phyloP scores from a whole-genome alignment of 192 early-diverging fungal species.

The Obelidium mucronatum region DNA sequence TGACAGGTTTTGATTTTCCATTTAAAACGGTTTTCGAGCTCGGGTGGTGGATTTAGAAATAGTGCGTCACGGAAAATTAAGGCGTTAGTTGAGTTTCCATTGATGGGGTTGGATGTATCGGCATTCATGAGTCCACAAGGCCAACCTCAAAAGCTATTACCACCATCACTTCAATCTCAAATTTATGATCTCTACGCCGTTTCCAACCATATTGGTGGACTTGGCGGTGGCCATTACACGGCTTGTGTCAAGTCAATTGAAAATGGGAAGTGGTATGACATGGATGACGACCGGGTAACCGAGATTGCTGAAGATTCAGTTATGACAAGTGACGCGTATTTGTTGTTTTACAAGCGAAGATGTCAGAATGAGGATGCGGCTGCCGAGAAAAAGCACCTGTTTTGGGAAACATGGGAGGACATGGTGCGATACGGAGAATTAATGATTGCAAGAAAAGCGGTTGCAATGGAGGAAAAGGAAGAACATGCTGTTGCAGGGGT shows the following conservation, averaged over 20 bases:
- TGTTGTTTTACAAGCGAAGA: slow-evolving; percentile 57
- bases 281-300: slow-evolving; percentile 74
- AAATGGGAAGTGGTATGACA: slow-evolving; percentile 77
- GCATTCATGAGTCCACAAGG: slow-evolving; percentile 61
- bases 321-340: slow-evolving; percentile 62
- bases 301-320: slow-evolving; percentile 3
- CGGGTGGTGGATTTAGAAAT: slow-evolving; percentile 71
- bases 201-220: slow-evolving; percentile 46
- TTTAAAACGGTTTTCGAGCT: slow-evolving; percentile 85
- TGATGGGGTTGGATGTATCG: slow-evolving; percentile 69
- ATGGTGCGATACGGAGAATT: not conserved
- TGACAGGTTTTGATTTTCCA: slow-evolving; percentile 80
- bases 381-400: not conserved
- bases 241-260: slow-evolving; percentile 63
- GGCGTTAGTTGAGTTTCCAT: slow-evolving; percentile 76
- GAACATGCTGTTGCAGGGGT: no score
- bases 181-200: slow-evolving; percentile 85
- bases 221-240: slow-evolving; percentile 66
- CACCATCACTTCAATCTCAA: not conserved
- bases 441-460: not conserved
- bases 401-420: not conserved
- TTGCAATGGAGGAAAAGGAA: no score
- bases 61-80: slow-evolving; percentile 66
- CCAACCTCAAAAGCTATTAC: not conserved
- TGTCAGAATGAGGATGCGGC: not conserved